Evolutionary conservation across 2,329 filamentous ascomycete species (phyloP), one percentile per base, ranked within the genome.

Genomic region (Lachnellula cervina): DNA sequence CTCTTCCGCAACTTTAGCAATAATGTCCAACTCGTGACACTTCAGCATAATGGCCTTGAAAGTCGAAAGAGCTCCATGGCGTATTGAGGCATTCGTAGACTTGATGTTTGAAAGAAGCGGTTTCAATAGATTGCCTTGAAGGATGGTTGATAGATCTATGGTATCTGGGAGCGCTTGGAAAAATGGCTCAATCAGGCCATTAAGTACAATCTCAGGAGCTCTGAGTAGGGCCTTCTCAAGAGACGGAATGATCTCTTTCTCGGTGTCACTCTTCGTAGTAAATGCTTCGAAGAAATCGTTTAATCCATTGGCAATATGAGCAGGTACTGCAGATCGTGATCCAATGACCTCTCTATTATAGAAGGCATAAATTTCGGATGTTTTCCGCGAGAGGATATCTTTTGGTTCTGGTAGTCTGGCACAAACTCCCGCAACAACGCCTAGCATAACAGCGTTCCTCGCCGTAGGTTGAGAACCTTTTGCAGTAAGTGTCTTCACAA

Each of bases 81-180:
- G 86, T 59, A 97, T 90, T 2, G 73, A 73, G 14, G 82, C 76
- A 70, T 96, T 97, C 67, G 88, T 92, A 1, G 94, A 97, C 72
- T 96, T 97, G 71, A 92, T 79, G 68, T 91, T 96, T 42, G 90
- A 86, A n/a, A 97, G 74, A 13, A 99, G 76, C 5, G 91, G 90
- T 71, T 96, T 97, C 38, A 95, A 72, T 37, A 99, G 78, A 59
- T 88, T 88, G 25, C 79, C 77, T 51, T 81, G 79, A 17, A 97
- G 77, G 4, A 88, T 74, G 38, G 84, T 81, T 8, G 93, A 93
- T 17, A 97, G 78, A 66, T 99, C 93, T 64, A 94, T 79, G 5
- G 76, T 75, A 28, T 75, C 69, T 1, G 90, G 84, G 6, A 99
- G 75, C 28, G 89, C 83, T 8, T 78, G 72, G 57, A 95, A 78